A percentile compares a stretch with the other conserved stretches of the same genome.
These are phyloP conservation scores for Eutrema heterophyllum DNA, from an alignment of 345 rosid species.

Conservation along the genomic window DNA sequence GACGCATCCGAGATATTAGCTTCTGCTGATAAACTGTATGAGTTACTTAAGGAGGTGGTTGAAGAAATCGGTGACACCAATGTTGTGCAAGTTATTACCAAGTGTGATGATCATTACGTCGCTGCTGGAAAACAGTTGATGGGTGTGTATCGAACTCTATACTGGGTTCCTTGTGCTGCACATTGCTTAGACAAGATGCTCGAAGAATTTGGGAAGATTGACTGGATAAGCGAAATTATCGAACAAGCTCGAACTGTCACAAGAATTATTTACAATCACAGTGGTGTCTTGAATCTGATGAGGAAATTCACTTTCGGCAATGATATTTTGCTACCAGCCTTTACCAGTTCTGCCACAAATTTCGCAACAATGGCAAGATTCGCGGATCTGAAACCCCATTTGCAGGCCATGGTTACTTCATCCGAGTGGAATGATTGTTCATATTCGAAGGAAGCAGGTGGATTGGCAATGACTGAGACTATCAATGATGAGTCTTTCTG, in stretches of 20 bases:
- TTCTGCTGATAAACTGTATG: slow-evolving; percentile 54
- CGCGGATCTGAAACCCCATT: slow-evolving; percentile 49
- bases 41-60: slow-evolving; percentile 60
- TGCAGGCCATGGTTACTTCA: slow-evolving; percentile 83
- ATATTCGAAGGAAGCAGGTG: slow-evolving; percentile 66
- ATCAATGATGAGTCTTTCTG: slow-evolving; percentile 66
- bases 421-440: slow-evolving; percentile 78
- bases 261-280: slow-evolving; percentile 71
- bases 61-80: slow-evolving; percentile 69
- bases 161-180: slow-evolving; percentile 88
- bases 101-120: slow-evolving; percentile 48
- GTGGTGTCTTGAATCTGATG: slow-evolving; percentile 64
- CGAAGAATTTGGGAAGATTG: slow-evolving; percentile 47
- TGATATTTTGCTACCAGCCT: slow-evolving; percentile 66
- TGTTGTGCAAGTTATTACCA: slow-evolving; percentile 85
- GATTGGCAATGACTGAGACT: slow-evolving; percentile 58
- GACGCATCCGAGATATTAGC: slow-evolving; percentile 49
- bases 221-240: slow-evolving; percentile 58
- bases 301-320: slow-evolving; percentile 63
- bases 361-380: slow-evolving; percentile 59
- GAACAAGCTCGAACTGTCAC: slow-evolving; percentile 80
- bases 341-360: slow-evolving; percentile 59
- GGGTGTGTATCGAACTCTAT: slow-evolving; percentile 63
- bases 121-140: slow-evolving; percentile 59
- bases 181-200: slow-evolving; percentile 70